phyloP scores from a whole-genome alignment of 768 basidiomycete genomes.

The Amanita pseudoporphyria region DNA sequence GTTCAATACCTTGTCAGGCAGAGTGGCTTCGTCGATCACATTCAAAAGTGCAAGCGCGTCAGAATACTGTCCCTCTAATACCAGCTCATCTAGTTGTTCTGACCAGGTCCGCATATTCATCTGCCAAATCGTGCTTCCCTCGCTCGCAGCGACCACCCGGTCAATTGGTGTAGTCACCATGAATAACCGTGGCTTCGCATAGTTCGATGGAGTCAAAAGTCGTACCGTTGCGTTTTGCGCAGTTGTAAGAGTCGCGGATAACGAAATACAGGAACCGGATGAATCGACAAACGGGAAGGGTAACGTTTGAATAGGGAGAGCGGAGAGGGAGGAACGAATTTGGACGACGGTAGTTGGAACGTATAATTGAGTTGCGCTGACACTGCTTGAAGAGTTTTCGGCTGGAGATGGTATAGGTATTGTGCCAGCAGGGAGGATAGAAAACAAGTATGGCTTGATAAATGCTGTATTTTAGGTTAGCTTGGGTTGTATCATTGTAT shows the following conservation, averaged over 20 bases:
- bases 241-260: constrained; percentile 13
- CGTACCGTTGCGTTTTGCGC: constrained; percentile 43
- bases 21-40: constrained; percentile 44
- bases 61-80: constrained; percentile 52
- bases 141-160: constrained; percentile 46
- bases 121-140: constrained; percentile 77
- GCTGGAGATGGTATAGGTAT: constrained; percentile 25
- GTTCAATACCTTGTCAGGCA: constrained; percentile 54
- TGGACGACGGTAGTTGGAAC: constrained; percentile 54
- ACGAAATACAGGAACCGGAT: constrained; percentile 14
- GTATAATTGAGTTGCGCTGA: constrained; percentile 35
- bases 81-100: constrained; percentile 79
- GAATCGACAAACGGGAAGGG: constrained; percentile 48
- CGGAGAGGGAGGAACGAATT: constrained; percentile 62
- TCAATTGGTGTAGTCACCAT: constrained; percentile 71
- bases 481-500: background rate
- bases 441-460: constrained; percentile 69
- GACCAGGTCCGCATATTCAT: constrained; percentile 65
- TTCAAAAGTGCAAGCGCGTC: constrained; percentile 79
- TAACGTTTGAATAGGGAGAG: constrained; percentile 49
- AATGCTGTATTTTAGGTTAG: constrained; percentile 34
- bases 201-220: constrained; percentile 49
- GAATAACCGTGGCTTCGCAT: constrained; percentile 46
- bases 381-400: constrained; percentile 22
- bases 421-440: constrained; percentile 62